A percentile compares a stretch with the other conserved stretches of the same genome.
phyloP scores from a whole-genome alignment of 148 eudicot species.

The Cornus controversa region DNA sequence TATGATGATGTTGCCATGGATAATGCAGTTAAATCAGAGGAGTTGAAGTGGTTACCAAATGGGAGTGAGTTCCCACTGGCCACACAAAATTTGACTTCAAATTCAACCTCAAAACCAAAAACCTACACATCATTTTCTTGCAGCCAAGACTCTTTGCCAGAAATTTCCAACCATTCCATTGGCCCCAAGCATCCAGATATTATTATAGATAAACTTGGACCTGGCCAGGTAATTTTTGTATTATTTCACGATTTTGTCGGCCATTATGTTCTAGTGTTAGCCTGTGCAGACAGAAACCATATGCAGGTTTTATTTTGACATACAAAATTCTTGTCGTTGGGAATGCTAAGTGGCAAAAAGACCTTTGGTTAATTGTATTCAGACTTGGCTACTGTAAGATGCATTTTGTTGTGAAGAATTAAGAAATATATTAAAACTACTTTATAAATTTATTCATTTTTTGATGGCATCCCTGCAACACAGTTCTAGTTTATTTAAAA shows the following conservation, averaged over 20 bases:
- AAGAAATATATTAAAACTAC: background rate
- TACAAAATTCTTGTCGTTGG: background rate
- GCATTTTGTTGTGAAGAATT: background rate
- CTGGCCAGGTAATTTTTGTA: constrained; percentile 64
- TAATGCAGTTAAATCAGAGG: constrained; percentile 62
- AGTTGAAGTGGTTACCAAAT: constrained; percentile 74
- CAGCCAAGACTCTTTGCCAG: constrained; percentile 69
- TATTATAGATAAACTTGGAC: constrained; percentile 68
- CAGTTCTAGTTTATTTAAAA: background rate
- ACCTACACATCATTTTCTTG: constrained; percentile 80
- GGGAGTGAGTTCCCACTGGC: constrained; percentile 72
- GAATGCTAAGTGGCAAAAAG: background rate
- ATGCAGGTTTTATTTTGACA: background rate
- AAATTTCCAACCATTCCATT: constrained; percentile 63
- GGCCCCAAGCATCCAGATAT: constrained; percentile 56
- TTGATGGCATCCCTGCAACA: background rate
- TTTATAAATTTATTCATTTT: background rate
- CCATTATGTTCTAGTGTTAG: background rate
- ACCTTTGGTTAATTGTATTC: background rate
- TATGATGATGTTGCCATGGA: constrained; percentile 4
- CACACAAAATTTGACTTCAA: constrained; percentile 41
- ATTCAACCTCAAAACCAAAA: constrained; percentile 52
- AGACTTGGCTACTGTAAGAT: background rate
- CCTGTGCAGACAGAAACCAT: background rate
- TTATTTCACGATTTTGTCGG: background rate